Base-by-base conservation (phyloP, 2,329 filamentous ascomycete species). In the Sporothrix brunneoviolacea region DNA sequence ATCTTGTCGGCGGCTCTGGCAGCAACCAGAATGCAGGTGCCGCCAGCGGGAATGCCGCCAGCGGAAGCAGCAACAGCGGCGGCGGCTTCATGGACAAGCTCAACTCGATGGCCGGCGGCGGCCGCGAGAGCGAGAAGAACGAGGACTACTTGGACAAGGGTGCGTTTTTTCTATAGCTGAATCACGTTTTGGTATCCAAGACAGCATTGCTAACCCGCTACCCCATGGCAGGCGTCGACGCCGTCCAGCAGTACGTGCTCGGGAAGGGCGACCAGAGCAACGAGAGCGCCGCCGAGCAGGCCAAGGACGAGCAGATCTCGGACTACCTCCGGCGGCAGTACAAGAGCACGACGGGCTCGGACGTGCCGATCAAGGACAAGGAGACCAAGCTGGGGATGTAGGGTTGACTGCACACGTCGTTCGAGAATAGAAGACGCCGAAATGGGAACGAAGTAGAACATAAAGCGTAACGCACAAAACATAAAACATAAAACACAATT, bases 61-160 rank as follows among this genome's bases (percentile, higher is more conserved):
- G 47, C 49, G 54, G 21, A 10, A 5, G 21, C 18, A 28, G 68
- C 58, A 69, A 68, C 55, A 63, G 65, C 56, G 65, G 66, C 33
- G 72, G 77, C 54, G 80, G 82, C 54, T 65, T 90, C 57, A 76
- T 80, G 64, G 77, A 84, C 69, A 88, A 87, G 71, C 47, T 91
- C 53, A 88, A 91, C 71, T 64, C 68, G 52, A 74, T 82, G 57
- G 84, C 84, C 18, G 88, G 88, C 32, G 88, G 88, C 48, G 88
- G 88, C 33, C 68, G 68, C 30, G 72, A 86, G 67, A 82, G 83
- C 63, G 88, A 91, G 77, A 83, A 88, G 78, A 86, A 90, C 59
- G 87, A 93, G 67, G 86, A 91, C 62, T 70, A 66, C n/a, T 78
- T 93, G 47, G 88, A 93, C 71, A 93, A 93, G 72, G 83, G 86